Base-by-base conservation (phyloP, 768 basidiomycete genomes). In the Suillus bovinus region DNA sequence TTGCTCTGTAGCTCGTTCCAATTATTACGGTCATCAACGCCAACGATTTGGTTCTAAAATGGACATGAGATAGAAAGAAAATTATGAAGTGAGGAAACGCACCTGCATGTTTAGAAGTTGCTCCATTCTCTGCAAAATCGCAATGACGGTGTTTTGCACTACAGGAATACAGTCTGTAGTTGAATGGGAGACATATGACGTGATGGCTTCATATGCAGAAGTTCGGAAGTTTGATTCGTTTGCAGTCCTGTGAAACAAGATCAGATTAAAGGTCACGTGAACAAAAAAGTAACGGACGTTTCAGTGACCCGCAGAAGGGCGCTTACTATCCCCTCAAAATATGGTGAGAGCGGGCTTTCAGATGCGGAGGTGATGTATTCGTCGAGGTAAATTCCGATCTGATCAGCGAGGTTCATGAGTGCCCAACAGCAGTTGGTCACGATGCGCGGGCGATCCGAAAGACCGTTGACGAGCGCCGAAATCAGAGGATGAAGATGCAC, bases 1-100 rank as follows among this genome's bases (percentile, higher is more conserved):
- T 96, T 97, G 77, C 93, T 90, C 74, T 97, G 96, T 29, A 99
- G 82, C 73, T 99, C 96, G 71, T 97, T 97, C 95, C 96, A 97
- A 79, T 97, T 99, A 77, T 95, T 96, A 65, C 93, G 88, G 71
- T 99, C 97, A 75, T 99, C 97, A 20, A 88, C 81, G 49, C 97
- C 97, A 42, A 99, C 81, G 61, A 99, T 90, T 78, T 99, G 96
- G 74, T 91, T 93, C 87, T 96, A 69, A 41, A 64, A 27, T 22
- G 67, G 52, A 58, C 5, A 24, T 47, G 22, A 1, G 24, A 38
- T 33, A 34, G 29, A 29, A 50, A 13, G 58, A 61, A 42, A 46
- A 41, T 20, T 6, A 56, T 3, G 17, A 5, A 24, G 4, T n/a
- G 41, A 53, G n/a, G 8, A 34, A 24, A 73, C 83, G 54, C 34